Evolutionary conservation across 2,329 filamentous ascomycete genomes (phyloP).

Genomic region (Penicillium sp.): DNA sequence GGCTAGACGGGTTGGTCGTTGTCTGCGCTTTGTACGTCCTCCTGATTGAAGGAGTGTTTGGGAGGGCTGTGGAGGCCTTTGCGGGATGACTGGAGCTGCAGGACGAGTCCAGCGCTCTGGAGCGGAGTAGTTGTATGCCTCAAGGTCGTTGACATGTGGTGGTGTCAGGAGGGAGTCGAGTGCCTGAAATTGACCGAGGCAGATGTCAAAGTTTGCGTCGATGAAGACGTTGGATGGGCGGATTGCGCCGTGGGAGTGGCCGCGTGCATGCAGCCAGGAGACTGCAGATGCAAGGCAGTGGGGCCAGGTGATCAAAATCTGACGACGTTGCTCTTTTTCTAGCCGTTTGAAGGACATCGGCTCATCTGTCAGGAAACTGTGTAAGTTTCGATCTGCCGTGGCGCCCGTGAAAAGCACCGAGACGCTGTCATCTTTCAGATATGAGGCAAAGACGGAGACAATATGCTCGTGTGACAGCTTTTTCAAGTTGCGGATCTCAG

Average conservation of each 20-base stretch:
- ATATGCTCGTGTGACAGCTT: slow-evolving; percentile 46
- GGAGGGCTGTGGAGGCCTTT: slow-evolving; percentile 25
- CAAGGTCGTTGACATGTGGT: slow-evolving; percentile 55
- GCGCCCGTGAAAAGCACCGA: slow-evolving; percentile 46
- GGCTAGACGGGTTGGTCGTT: slow-evolving; percentile 21
- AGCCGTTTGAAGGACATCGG: slow-evolving; percentile 45
- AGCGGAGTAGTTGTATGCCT: slow-evolving; percentile 59
- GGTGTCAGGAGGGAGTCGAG: slow-evolving; percentile 55
- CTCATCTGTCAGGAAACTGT: slow-evolving; percentile 45
- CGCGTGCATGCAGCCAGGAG: slow-evolving; percentile 57
- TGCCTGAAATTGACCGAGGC: slow-evolving; percentile 58
- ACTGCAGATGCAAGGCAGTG: slow-evolving; percentile 56
- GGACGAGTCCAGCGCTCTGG: slow-evolving; percentile 54
- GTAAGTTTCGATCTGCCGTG: slow-evolving; percentile 42
- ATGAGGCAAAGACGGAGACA: slow-evolving; percentile 47
- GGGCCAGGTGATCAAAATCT: slow-evolving; percentile 47
- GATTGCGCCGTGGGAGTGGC: slow-evolving; percentile 57
- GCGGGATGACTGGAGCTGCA: slow-evolving; percentile 34
- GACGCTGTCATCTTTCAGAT: slow-evolving; percentile 45
- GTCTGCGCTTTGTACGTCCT: slow-evolving; percentile 40
- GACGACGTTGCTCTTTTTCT: slow-evolving; percentile 43
- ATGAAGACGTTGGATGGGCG: slow-evolving; percentile 61
- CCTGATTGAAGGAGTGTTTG: slow-evolving; percentile 42
- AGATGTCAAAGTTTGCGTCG: slow-evolving; percentile 56
- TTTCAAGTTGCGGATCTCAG: slow-evolving; percentile 41